phyloP scores from a whole-genome alignment of 2,329 filamentous ascomycete species.

The Hymenoscyphus infarciens region DNA sequence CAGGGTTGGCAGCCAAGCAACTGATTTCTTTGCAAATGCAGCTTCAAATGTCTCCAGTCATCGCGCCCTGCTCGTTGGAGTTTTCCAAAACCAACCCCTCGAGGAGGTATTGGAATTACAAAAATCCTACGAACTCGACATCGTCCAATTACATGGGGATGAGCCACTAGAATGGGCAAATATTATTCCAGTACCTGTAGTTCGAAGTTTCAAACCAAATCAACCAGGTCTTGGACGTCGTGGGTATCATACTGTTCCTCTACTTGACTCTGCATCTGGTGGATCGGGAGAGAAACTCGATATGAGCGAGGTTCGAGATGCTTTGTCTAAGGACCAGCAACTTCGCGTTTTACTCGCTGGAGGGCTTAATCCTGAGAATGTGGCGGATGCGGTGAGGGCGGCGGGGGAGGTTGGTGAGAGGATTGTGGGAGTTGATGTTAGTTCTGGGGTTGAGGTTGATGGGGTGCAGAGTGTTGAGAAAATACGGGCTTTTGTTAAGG shows the following conservation, averaged over 20 bases:
- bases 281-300: slow-evolving; percentile 78
- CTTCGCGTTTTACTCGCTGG: slow-evolving; percentile 79
- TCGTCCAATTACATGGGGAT: slow-evolving; percentile 88
- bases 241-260: slow-evolving; percentile 77
- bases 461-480: slow-evolving; percentile 77
- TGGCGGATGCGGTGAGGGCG: slow-evolving; percentile 60
- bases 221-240: slow-evolving; percentile 59
- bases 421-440: slow-evolving; percentile 84
- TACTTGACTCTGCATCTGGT: slow-evolving; percentile 84
- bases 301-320: slow-evolving; percentile 61
- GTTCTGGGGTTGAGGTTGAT: slow-evolving; percentile 84
- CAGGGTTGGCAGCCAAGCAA: slow-evolving; percentile 37
- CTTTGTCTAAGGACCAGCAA: slow-evolving; percentile 65
- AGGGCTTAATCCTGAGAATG: slow-evolving; percentile 77
- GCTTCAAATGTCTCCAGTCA: slow-evolving; percentile 47
- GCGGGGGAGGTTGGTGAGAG: slow-evolving; percentile 58
- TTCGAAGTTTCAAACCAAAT: slow-evolving; percentile 77
- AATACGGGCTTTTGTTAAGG: slow-evolving; percentile 76
- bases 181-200: slow-evolving; percentile 86
- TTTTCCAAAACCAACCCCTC: slow-evolving; percentile 89
- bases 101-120: slow-evolving; percentile 78
- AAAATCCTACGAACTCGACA: slow-evolving; percentile 70
- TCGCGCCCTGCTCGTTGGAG: slow-evolving; percentile 78
- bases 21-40: slow-evolving; percentile 70
- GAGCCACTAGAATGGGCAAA: slow-evolving; percentile 91